Percentiles rank a stretch among this genome's conserved stretches.
These are phyloP conservation scores for Talaromyces sp. DNA, from an alignment of 2,329 filamentous ascomycete species.

Conservation along the genomic window DNA sequence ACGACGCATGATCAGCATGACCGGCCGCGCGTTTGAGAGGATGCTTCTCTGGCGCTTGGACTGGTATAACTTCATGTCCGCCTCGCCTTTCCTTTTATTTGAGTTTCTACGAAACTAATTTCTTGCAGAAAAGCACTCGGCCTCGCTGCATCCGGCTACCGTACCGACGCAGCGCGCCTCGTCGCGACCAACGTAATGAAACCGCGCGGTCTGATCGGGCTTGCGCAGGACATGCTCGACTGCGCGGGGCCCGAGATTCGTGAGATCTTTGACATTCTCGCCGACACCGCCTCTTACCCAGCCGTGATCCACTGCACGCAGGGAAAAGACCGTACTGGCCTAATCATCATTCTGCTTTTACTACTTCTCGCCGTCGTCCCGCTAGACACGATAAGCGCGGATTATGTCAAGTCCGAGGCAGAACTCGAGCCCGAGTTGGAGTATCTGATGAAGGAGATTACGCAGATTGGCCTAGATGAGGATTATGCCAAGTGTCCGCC, in stretches of 20 bases:
- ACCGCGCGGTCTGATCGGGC: slow-evolving; percentile 63
- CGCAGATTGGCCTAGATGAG: slow-evolving; percentile 65
- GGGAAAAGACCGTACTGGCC: slow-evolving; percentile 78
- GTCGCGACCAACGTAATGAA: slow-evolving; percentile 67
- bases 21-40: slow-evolving; percentile 65
- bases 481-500: slow-evolving; percentile 64
- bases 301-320: slow-evolving; percentile 78
- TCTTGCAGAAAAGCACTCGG: slow-evolving; percentile 53
- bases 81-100: too few species aligned
- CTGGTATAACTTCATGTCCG: slow-evolving; percentile 61
- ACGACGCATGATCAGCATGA: slow-evolving; percentile 67
- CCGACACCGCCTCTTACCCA: slow-evolving; percentile 52
- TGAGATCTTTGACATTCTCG: slow-evolving; percentile 63
- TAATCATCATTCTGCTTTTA: slow-evolving; percentile 57
- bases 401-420: slow-evolving; percentile 64
- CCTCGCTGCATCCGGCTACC: slow-evolving; percentile 62
- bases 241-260: slow-evolving; percentile 61
- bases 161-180: slow-evolving; percentile 64
- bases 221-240: slow-evolving; percentile 66
- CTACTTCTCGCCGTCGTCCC: slow-evolving; percentile 55
- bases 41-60: slow-evolving; percentile 63
- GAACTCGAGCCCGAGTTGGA: slow-evolving; percentile 59
- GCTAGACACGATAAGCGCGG: slow-evolving; percentile 57
- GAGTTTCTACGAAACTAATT: not conserved
- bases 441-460: slow-evolving; percentile 62